Percentiles rank a stretch among this genome's conserved stretches.
Conservation (phyloP, 768 basidiomycete species). For the Boletus eberwhitei region DNA sequence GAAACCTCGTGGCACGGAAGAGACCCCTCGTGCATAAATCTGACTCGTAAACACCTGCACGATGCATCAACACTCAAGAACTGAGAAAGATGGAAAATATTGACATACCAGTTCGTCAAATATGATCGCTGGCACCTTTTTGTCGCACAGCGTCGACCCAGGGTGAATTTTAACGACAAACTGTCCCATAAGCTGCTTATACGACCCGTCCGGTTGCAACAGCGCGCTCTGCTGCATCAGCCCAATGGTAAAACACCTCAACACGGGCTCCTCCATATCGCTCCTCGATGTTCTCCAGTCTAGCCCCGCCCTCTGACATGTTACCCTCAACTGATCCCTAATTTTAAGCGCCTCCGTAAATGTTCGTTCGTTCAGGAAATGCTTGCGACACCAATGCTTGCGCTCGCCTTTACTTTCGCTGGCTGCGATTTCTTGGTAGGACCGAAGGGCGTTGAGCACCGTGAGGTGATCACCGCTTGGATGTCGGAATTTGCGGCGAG, state of each 20-base stretch:
- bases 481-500: constrained; percentile 77
- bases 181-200: constrained; percentile 77
- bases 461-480: constrained; percentile 89
- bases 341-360: constrained; percentile 77
- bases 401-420: constrained; percentile 46
- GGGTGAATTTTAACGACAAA: constrained; percentile 90
- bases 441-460: constrained; percentile 76
- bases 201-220: constrained; percentile 80
- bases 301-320: constrained; percentile 58
- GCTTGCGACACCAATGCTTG: constrained; percentile 78
- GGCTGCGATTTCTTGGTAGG: constrained; percentile 68
- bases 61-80: background rate
- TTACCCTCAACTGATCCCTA: constrained; percentile 67
- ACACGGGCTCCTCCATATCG: constrained; percentile 63
- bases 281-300: constrained; percentile 58
- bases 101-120: constrained; percentile 86
- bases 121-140: constrained; percentile 81
- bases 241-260: constrained; percentile 73
- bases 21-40: constrained; percentile 91
- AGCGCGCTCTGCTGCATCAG: constrained; percentile 82
- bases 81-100: background rate
- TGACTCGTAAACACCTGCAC: constrained; percentile 74
- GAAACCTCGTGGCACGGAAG: constrained; percentile 64
- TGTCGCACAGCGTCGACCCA: constrained; percentile 74
- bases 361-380: constrained; percentile 81